Evolutionary conservation across 1,284 basidiomycete species (phyloP).

Genomic region (Melampsora americana): DNA sequence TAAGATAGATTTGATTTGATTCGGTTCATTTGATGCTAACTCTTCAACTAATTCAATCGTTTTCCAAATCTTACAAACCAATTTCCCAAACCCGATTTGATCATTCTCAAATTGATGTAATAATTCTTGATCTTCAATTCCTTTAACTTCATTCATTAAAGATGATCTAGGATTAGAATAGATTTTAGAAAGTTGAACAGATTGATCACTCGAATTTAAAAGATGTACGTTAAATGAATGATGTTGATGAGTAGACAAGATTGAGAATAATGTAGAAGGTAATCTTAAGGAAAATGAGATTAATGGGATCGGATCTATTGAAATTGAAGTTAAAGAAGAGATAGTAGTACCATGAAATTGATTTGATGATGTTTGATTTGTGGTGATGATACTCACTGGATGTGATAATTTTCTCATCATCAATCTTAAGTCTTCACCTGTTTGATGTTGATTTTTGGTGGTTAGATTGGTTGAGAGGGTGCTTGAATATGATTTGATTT

Average conservation of each 20-base stretch:
- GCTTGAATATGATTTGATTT: too few species aligned
- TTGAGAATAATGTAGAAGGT: constrained; percentile 74
- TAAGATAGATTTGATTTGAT: neutral
- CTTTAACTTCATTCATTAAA: neutral
- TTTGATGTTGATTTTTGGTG: too few species aligned
- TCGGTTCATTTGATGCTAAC: neutral
- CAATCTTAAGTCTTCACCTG: neutral
- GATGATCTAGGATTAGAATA: constrained; percentile 18
- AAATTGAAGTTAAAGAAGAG: constrained; percentile 85
- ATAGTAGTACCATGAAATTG: constrained; percentile 75
- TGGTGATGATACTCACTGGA: constrained; percentile 27
- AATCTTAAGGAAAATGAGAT: constrained; percentile 80
- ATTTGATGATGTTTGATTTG: neutral
- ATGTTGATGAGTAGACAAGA: neutral
- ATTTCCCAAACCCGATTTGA: neutral
- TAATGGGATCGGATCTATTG: constrained; percentile 78
- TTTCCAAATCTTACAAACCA: too few species aligned
- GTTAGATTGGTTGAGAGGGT: too few species aligned
- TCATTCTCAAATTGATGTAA: constrained; percentile 8
- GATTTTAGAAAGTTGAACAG: constrained; percentile 1
- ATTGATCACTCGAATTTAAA: constrained; percentile 29
- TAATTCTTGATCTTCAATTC: neutral
- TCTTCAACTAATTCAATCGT: neutral
- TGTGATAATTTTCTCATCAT: constrained; percentile 31
- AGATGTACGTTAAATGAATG: constrained; percentile 3